These are phyloP conservation scores for Colletotrichum lupini DNA, from an alignment of 2,329 filamentous ascomycete species.

Conservation along the genomic window DNA sequence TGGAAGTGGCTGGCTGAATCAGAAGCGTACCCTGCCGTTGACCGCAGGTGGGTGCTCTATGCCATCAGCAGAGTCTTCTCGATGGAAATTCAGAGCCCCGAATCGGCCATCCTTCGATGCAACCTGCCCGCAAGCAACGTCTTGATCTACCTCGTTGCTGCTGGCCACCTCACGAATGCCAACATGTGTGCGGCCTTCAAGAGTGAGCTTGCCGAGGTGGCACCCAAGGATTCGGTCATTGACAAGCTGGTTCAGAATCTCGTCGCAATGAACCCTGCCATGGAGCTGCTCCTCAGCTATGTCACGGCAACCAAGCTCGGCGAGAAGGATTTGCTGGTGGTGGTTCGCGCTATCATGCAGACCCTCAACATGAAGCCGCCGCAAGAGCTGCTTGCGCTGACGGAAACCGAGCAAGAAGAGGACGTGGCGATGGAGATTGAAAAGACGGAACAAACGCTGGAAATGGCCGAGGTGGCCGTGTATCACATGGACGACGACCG, in stretches of 20 bases:
- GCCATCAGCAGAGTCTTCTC: constrained; percentile 71
- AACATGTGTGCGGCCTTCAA: constrained; percentile 70
- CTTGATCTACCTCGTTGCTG: constrained; percentile 68
- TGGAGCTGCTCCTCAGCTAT: constrained; percentile 74
- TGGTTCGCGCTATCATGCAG: constrained; percentile 74
- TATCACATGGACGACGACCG: constrained; percentile 74
- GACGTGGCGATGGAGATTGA: constrained; percentile 66
- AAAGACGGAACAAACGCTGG: constrained; percentile 72
- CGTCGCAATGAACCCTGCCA: constrained; percentile 73
- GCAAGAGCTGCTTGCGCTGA: constrained; percentile 33
- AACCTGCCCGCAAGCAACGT: constrained; percentile 64
- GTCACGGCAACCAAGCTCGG: constrained; percentile 74
- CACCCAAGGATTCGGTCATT: constrained; percentile 47
- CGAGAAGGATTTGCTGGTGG: constrained; percentile 73
- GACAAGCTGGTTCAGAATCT: constrained; percentile 73
- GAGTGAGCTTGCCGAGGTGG: constrained; percentile 56
- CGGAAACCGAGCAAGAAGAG: constrained; percentile 41
- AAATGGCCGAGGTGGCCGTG: constrained; percentile 75
- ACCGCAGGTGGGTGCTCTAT: constrained; percentile 74
- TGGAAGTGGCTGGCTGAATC: constrained; percentile 63
- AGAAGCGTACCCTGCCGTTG: constrained; percentile 62
- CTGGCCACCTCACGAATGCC: constrained; percentile 68
- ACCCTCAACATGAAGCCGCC: constrained; percentile 65
- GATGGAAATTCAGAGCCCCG: constrained; percentile 55
- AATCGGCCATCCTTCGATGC: constrained; percentile 45